These are phyloP conservation scores for Eruca vesicaria DNA, from an alignment of 441 rosid genomes.

Conservation along the genomic window DNA sequence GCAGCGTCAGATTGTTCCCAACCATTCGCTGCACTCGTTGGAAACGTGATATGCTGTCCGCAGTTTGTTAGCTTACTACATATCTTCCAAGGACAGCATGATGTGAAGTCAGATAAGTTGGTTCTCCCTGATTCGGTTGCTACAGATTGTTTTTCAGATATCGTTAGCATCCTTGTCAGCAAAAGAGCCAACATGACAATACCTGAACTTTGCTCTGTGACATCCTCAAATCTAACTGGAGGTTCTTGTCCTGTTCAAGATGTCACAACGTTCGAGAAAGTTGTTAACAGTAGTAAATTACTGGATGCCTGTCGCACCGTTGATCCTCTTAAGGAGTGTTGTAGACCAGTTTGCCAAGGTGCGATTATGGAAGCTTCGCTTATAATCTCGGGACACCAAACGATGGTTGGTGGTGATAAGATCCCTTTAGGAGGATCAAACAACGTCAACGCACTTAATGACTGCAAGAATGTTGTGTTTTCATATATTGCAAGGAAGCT, in stretches of 20 bases:
- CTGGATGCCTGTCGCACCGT: conserved; percentile 80
- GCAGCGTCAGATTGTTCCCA: conserved; percentile 88
- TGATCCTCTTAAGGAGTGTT: conserved; percentile 92
- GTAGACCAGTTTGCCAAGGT: conserved; percentile 86
- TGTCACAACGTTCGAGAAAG: conserved; percentile 60
- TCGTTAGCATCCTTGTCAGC: conserved; percentile 82
- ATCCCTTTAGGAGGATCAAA: conserved; percentile 46
- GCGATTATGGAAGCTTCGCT: conserved; percentile 88
- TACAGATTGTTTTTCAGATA: conserved; percentile 94
- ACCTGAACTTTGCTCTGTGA: conserved; percentile 80
- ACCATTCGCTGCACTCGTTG: conserved; percentile 80
- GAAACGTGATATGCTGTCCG: conserved; percentile 93
- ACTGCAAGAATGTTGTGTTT: conserved; percentile 85
- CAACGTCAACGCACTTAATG: conserved; percentile 53
- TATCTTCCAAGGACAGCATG: conserved; percentile 72
- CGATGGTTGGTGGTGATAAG: conserved; percentile 43
- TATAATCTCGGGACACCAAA: conserved; percentile 62
- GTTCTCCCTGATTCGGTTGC: conserved; percentile 69
- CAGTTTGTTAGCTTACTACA: conserved; percentile 85
- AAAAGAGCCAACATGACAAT: conserved; percentile 79
- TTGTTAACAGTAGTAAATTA: conserved; percentile 76
- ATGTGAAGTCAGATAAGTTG: conserved; percentile 61
- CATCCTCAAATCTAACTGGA: conserved; percentile 81
- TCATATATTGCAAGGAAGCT: conserved; percentile 84
- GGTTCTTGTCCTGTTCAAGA: conserved; percentile 87